Conservation (phyloP, 805 yeast species). For the Saturnispora hagleri region DNA sequence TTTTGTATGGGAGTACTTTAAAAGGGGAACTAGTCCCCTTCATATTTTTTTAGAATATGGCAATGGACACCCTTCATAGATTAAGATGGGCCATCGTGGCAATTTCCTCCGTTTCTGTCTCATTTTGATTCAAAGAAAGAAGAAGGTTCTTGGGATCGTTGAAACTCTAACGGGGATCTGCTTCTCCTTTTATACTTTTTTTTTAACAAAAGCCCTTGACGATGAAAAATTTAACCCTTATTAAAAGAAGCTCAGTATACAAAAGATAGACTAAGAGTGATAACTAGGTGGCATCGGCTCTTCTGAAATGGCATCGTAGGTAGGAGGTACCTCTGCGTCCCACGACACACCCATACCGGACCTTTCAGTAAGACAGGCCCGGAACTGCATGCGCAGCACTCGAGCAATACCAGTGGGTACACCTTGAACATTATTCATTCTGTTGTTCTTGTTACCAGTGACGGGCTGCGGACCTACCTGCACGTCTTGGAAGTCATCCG, state of each 20-base stretch:
- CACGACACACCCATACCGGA: conserved; percentile 95
- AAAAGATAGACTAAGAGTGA: conserved; percentile 4
- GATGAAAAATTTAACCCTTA: neutral
- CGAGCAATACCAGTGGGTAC: conserved; percentile 93
- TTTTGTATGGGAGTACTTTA: conserved; percentile 43
- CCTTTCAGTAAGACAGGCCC: conserved; percentile 72
- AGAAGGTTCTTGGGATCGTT: conserved; percentile 1
- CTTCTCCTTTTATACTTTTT: conserved; percentile 4
- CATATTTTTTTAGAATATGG: conserved; percentile 33
- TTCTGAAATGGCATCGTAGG: conserved; percentile 66
- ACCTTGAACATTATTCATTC: conserved; percentile 35
- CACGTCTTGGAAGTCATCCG: conserved; percentile 16
- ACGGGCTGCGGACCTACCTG: conserved; percentile 27
- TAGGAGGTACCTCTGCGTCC: conserved; percentile 99
- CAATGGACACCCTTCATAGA: conserved; percentile 57
- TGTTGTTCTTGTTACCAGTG: conserved; percentile 22
- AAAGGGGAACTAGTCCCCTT: conserved; percentile 20
- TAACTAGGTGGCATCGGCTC: conserved; percentile 81
- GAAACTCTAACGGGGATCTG: neutral
- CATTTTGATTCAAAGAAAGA: conserved; percentile 47
- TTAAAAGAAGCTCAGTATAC: neutral
- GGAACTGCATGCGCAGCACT: conserved; percentile 90
- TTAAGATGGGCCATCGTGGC: conserved; percentile 61
- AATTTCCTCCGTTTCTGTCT: conserved; percentile 41
- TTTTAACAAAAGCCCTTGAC: neutral